Percentiles rank a stretch among this genome's conserved stretches.
Evolutionary conservation across 805 yeast genomes (phyloP).

Genomic region (Myxozyma lipomycoides): DNA sequence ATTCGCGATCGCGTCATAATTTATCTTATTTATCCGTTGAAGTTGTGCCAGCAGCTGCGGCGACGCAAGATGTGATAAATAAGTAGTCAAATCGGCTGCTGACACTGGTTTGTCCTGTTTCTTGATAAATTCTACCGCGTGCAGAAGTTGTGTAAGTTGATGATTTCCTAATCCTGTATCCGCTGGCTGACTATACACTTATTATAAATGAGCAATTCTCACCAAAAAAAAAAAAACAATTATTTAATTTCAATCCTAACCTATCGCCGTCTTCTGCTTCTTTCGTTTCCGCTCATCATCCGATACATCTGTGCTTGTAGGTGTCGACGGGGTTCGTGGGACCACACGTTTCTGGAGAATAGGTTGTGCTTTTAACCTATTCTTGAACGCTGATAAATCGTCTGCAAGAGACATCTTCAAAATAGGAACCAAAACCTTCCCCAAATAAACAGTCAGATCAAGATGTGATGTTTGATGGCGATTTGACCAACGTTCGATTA

Average conservation of each 20-base stretch:
- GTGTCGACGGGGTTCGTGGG: not conserved
- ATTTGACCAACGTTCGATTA: no score
- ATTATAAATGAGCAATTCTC: not conserved
- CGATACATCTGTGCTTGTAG: conserved; percentile 5
- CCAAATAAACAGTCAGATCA: not conserved
- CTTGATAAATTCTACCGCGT: conserved; percentile 89
- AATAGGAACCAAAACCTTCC: not conserved
- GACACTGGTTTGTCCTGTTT: conserved; percentile 64
- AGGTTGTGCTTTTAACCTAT: conserved; percentile 56
- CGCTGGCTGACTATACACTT: conserved; percentile 38
- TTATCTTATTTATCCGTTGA: conserved; percentile 71
- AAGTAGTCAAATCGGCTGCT: conserved; percentile 60
- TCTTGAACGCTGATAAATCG: conserved; percentile 63
- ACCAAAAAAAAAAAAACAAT: no score
- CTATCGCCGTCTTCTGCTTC: conserved; percentile 18
- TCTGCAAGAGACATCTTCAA: conserved; percentile 42
- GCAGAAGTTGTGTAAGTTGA: conserved; percentile 77
- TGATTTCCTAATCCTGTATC: conserved; percentile 49
- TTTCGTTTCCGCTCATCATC: conserved; percentile 21
- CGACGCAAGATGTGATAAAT: conserved; percentile 58
- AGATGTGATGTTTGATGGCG: no score
- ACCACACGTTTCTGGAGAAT: conserved; percentile 37
- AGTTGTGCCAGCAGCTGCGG: conserved; percentile 67
- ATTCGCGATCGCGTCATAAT: conserved; percentile 55
- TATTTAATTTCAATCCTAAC: conserved; percentile 2